These are phyloP conservation scores for Aspergillus quadricinctus DNA, from an alignment of 2,329 filamentous ascomycete genomes.

Conservation along the genomic window DNA sequence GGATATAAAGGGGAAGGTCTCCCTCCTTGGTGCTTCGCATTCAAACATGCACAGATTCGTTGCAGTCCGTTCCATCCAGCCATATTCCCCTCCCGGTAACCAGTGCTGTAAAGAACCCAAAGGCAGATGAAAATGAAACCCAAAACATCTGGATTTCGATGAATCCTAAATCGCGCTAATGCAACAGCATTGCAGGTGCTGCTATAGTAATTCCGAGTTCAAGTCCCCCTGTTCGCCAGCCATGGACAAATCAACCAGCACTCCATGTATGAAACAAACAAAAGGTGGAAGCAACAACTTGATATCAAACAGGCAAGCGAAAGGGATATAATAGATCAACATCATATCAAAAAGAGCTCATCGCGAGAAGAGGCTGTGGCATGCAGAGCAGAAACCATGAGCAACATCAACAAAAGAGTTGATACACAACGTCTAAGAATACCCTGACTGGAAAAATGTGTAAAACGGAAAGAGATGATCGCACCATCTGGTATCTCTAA, in stretches of 20 bases:
- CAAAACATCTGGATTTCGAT: neutral
- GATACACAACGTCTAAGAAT: conserved; percentile 13
- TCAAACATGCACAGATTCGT: conserved; percentile 5
- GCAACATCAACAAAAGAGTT: neutral
- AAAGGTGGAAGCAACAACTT: conserved; percentile 8
- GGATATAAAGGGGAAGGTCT: neutral
- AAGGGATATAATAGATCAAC: conserved; percentile 11
- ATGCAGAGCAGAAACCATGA: conserved; percentile 1
- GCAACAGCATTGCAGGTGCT: neutral
- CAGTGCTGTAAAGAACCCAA: conserved; percentile 8
- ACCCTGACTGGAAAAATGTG: neutral
- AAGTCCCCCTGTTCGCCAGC: conserved; percentile 2
- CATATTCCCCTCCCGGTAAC: conserved; percentile 8
- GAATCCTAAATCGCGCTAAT: neutral
- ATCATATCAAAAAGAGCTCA: conserved; percentile 4
- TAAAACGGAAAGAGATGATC: conserved; percentile 9
- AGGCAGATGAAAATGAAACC: conserved; percentile 2
- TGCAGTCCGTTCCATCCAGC: conserved; percentile 6
- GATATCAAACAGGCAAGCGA: conserved; percentile 7
- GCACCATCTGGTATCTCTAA: conserved; percentile 24
- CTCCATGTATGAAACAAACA: conserved; percentile 1
- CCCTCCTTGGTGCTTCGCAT: neutral
- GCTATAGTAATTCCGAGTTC: neutral
- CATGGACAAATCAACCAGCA: conserved; percentile 4
- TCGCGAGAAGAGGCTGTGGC: neutral